These are phyloP conservation scores for Cutaneotrichosporon sp. DNA, from an alignment of 1,284 basidiomycete genomes.

Conservation along the genomic window DNA sequence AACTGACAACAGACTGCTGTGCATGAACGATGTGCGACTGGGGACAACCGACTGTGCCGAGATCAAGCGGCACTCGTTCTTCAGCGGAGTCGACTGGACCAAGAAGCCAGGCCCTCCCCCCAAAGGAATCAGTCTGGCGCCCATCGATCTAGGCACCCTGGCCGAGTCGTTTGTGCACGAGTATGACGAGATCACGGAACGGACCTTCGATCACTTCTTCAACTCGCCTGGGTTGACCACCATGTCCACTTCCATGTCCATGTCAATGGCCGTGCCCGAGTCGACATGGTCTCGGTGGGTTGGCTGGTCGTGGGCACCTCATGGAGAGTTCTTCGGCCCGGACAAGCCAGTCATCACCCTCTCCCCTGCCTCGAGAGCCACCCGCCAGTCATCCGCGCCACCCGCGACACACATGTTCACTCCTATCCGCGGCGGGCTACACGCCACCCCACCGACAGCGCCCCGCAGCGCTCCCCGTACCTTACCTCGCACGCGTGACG, in stretches of 20 bases:
- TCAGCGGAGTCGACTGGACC: slow-evolving; percentile 62
- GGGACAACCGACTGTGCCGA: slow-evolving; percentile 64
- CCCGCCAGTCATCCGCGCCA: slow-evolving; percentile 13
- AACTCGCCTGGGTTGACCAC: slow-evolving; percentile 11
- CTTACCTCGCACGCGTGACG: slow-evolving; percentile 24
- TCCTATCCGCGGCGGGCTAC: slow-evolving; percentile 7
- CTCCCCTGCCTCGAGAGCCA: neutral
- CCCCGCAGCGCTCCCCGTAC: slow-evolving; percentile 27
- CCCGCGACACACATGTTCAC: slow-evolving; percentile 18
- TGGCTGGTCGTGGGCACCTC: slow-evolving; percentile 33
- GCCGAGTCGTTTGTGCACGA: slow-evolving; percentile 22
- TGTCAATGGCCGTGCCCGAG: slow-evolving; percentile 2
- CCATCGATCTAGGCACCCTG: slow-evolving; percentile 26
- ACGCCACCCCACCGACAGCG: slow-evolving; percentile 12
- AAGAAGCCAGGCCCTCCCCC: slow-evolving; percentile 12
- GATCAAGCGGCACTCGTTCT: slow-evolving; percentile 67
- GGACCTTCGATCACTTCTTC: slow-evolving; percentile 33
- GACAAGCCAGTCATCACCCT: slow-evolving; percentile 8
- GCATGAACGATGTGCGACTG: slow-evolving; percentile 64
- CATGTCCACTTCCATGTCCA: slow-evolving; percentile 1
- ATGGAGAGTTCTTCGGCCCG: slow-evolving; percentile 25
- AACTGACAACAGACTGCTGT: slow-evolving; percentile 61
- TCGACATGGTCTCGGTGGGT: slow-evolving; percentile 28
- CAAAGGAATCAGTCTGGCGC: slow-evolving; percentile 13
- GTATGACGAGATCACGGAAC: slow-evolving; percentile 14